Conservation (phyloP, 306 rosid species). For the Ormosia emarginata region DNA sequence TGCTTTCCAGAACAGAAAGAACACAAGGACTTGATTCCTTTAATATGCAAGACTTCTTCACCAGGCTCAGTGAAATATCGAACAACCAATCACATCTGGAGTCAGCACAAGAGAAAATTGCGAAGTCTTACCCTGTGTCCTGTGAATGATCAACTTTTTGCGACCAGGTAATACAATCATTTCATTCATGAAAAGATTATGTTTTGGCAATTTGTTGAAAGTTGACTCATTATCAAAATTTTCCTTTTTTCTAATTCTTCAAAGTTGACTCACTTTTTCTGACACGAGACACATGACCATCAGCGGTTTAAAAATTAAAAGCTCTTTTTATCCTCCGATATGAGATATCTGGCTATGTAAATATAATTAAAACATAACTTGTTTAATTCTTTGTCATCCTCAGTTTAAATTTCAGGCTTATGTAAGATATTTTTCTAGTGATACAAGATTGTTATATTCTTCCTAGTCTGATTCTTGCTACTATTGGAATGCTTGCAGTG, state of each 20-base stretch:
- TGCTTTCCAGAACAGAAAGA: slow-evolving; percentile 55
- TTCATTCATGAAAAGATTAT: not conserved
- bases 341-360: not conserved
- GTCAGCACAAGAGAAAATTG: slow-evolving; percentile 68
- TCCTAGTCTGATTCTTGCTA: slow-evolving; percentile 13
- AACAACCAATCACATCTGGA: slow-evolving; percentile 43
- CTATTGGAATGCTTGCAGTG: slow-evolving; percentile 52
- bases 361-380: not conserved
- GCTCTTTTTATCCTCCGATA: not conserved
- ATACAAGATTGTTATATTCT: not conserved
- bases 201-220: not conserved
- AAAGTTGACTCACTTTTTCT: not conserved
- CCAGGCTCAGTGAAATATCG: slow-evolving; percentile 32
- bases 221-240: not conserved
- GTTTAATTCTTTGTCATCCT: not conserved
- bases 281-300: not conserved
- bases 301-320: not conserved
- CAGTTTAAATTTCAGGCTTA: not conserved
- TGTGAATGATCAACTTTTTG: slow-evolving; percentile 70
- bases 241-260: not conserved
- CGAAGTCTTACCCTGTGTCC: slow-evolving; percentile 63
- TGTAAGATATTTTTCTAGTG: not conserved
- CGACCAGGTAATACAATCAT: slow-evolving; percentile 55
- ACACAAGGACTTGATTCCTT: slow-evolving; percentile 49
- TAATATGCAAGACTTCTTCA: slow-evolving; percentile 41